Evolutionary conservation across 2,329 filamentous ascomycete genomes (phyloP), one percentile per base, ranked within the genome.

Genomic region (Neurospora crassa): DNA sequence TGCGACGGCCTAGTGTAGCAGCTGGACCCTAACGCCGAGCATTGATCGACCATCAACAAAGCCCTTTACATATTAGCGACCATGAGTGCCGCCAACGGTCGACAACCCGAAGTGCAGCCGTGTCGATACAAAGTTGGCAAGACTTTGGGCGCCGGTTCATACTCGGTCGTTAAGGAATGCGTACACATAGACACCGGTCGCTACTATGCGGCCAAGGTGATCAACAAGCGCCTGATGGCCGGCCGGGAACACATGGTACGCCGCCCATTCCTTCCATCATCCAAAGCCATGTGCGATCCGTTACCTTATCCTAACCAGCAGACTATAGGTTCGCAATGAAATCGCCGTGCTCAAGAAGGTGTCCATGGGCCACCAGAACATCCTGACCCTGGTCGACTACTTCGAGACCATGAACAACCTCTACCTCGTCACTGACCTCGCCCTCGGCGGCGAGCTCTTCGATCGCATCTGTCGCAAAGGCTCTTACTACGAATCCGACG

Each of bases 341-440:
- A 99, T 99, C 77, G 95, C 96, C 7, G 94, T 99, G 37, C 87
- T 99, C 76, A 98, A 98, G 82, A 91, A 91, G 78, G 95, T 99
- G n/a, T 98, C 95, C 1, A 97, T 99, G 92, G 96, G 96, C 70
- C 95, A 99, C 83, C 93, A 96, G 81, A 99, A 99, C 80, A 98
- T 99, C 80, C 84, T 99, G 73, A 99, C 96, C 1, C 87, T 99
- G 72, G 96, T 98, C 77, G 96, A 99, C 84, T 99, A 98, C 83
- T 99, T 99, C 79, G 96, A 99, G 84, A 99, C 96, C 7, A 97
- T 97, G 92, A 98, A 99, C 84, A 99, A 99, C 82, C 88, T 99
- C 75, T 99, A 99, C 81, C 90, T 99, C 45, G 96, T 99, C 69
- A 98, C 96, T 63, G 96, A 99, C 79, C 91, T 99, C 41, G 96